A percentile compares a stretch with the other conserved stretches of the same genome.
These are phyloP conservation scores for Aspergillus heteromorphus DNA, from an alignment of 495 filamentous ascomycete species.

Conservation along the genomic window DNA sequence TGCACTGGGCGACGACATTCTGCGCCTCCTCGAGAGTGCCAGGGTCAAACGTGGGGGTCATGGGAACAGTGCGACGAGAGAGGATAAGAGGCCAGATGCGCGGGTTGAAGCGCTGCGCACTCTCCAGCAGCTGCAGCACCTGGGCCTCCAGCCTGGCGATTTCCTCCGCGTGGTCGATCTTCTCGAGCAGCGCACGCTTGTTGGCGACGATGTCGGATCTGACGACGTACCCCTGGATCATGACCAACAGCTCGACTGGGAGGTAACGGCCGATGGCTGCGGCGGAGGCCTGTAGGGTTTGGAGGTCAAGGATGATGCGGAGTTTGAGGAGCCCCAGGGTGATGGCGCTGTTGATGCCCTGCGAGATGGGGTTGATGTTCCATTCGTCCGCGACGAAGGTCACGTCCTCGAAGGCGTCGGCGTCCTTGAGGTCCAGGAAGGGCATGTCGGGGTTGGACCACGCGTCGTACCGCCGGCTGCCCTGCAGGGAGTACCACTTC, in stretches of 20 bases:
- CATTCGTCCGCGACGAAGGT: background rate
- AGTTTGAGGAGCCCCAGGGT: background rate
- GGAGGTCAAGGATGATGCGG: background rate
- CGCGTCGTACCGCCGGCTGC: conserved; percentile 22
- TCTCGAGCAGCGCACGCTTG: background rate
- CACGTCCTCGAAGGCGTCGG: conserved; percentile 20
- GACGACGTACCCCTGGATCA: background rate
- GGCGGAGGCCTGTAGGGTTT: background rate
- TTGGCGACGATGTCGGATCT: background rate
- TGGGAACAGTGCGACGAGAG: too few relatives aligned
- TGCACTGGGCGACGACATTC: too few relatives aligned
- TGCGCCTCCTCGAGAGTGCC: background rate
- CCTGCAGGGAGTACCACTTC: conserved; percentile 39
- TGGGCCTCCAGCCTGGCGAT: background rate
- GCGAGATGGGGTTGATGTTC: background rate
- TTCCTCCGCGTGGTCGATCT: background rate
- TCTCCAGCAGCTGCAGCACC: background rate
- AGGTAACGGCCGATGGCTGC: background rate
- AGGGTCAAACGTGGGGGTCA: background rate
- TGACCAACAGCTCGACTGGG: background rate
- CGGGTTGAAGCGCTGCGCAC: background rate
- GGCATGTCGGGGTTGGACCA: conserved; percentile 28
- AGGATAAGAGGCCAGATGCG: background rate
- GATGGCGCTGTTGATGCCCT: background rate
- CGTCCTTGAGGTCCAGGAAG: conserved; percentile 25